A percentile compares a stretch with the other conserved stretches of the same genome.
These are phyloP conservation scores for Carex scoparia DNA, from an alignment of 176 grass and related monocot genomes.

Conservation along the genomic window DNA sequence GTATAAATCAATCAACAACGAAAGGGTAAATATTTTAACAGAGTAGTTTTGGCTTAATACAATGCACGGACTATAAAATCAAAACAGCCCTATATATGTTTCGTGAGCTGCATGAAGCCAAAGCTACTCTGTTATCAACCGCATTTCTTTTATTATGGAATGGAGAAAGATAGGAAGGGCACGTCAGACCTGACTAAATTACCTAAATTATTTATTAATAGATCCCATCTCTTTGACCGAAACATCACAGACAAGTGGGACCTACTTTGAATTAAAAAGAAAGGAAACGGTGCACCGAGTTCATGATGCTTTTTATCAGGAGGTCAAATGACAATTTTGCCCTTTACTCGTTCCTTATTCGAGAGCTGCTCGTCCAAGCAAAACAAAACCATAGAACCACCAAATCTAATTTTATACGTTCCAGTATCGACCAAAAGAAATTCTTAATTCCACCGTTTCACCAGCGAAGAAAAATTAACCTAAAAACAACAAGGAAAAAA, in stretches of 20 bases:
- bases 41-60: no score
- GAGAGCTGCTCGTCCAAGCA: slow-evolving; percentile 19
- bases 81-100: no score
- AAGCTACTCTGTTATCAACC: background rate
- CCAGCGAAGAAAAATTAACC: background rate
- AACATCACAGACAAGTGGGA: background rate
- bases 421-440: background rate
- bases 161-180: background rate
- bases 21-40: no score
- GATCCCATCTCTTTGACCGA: background rate
- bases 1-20: no score
- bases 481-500: background rate
- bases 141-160: background rate
- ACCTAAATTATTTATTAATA: background rate
- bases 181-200: background rate
- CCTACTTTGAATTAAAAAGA: background rate
- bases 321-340: background rate
- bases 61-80: no score
- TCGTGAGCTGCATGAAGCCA: no score
- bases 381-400: slow-evolving; percentile 10
- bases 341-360: background rate
- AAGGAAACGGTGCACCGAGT: background rate
- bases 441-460: background rate
- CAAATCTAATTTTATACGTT: slow-evolving; percentile 16
- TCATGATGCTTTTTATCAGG: background rate